Base-by-base conservation (phyloP, 2,329 filamentous ascomycete species). In the Botrytis medusae region DNA sequence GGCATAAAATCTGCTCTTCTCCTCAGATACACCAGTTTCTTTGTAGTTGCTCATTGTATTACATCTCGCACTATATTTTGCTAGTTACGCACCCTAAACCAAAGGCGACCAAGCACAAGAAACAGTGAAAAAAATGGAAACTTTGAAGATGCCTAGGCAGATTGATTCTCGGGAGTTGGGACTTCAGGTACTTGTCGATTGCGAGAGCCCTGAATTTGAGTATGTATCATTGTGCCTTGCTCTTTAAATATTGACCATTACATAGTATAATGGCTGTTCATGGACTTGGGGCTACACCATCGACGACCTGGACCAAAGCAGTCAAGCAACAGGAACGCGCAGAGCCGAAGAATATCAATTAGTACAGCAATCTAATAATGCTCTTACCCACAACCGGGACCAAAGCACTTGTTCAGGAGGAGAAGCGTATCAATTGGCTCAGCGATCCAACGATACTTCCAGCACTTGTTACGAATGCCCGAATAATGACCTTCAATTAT, bases 401-500 rank as follows among this genome's bases (percentile, higher is more conserved):
- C 8, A 62, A 62, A 22, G 18, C 3, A 40, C 10, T 34, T 16
- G 62, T n/a, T n/a, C n/a, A n/a, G n/a, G n/a, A n/a, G n/a, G n/a
- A 65, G 37, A 34, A 62, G 18, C 29, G 67, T n/a, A 57, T 69
- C 67, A 69, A 57, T 54, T 69, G 46, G 67, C 44, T 69, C n/a
- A 69, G 48, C 34, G 25, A 69, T 59, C 32, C 46, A 25, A 42
- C 14, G n/a, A 70, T 70, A 51, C 67, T 70, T 16, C 67, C 67
- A 32, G 51, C 46, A 29, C 18, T 16, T 42, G 20, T 71, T 34
- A 40, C 51, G 10, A 62, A 62, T 48, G 40, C 57, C 12, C 69
- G 69, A 34, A 71, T 71, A 61, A 60, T 71, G 12, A 34, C 42
- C 10, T 71, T 61, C 40, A 62, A 62, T 32, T 71, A 71, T 51